Evolutionary conservation across 2,329 filamentous ascomycete species (phyloP).

Genomic region (Penicillium freii): DNA sequence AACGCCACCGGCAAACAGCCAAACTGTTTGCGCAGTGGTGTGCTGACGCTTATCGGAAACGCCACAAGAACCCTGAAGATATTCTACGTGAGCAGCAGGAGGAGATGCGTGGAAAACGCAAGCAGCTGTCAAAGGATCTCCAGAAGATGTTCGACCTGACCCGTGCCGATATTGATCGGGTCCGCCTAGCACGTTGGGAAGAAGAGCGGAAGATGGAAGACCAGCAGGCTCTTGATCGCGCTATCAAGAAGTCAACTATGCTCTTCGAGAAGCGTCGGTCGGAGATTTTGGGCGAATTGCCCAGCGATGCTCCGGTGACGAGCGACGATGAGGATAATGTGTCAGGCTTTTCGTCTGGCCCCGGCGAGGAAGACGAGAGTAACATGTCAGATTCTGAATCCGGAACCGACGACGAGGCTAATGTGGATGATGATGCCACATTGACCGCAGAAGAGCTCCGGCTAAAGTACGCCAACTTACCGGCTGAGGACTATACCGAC

Average conservation of each 20-base stretch:
- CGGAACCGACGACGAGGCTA: slow-evolving; percentile 43
- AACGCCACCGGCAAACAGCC: slow-evolving; percentile 70
- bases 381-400: slow-evolving; percentile 50
- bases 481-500: slow-evolving; percentile 24
- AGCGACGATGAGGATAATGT: slow-evolving; percentile 46
- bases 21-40: slow-evolving; percentile 68
- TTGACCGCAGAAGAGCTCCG: slow-evolving; percentile 49
- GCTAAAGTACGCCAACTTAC: slow-evolving; percentile 47
- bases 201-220: slow-evolving; percentile 52
- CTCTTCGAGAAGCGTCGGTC: slow-evolving; percentile 48
- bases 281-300: slow-evolving; percentile 52
- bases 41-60: slow-evolving; percentile 43
- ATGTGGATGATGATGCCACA: slow-evolving; percentile 44
- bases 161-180: slow-evolving; percentile 56
- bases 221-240: slow-evolving; percentile 55
- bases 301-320: slow-evolving; percentile 71
- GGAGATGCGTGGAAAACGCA: slow-evolving; percentile 67
- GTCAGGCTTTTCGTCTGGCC: slow-evolving; percentile 52
- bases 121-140: slow-evolving; percentile 65
- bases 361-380: slow-evolving; percentile 55
- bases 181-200: slow-evolving; percentile 58
- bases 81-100: slow-evolving; percentile 74
- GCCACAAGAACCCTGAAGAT: slow-evolving; percentile 61
- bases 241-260: slow-evolving; percentile 52
- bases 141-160: slow-evolving; percentile 61